phyloP scores from a whole-genome alignment of 768 basidiomycete species.

The Heimioporus sp. region DNA sequence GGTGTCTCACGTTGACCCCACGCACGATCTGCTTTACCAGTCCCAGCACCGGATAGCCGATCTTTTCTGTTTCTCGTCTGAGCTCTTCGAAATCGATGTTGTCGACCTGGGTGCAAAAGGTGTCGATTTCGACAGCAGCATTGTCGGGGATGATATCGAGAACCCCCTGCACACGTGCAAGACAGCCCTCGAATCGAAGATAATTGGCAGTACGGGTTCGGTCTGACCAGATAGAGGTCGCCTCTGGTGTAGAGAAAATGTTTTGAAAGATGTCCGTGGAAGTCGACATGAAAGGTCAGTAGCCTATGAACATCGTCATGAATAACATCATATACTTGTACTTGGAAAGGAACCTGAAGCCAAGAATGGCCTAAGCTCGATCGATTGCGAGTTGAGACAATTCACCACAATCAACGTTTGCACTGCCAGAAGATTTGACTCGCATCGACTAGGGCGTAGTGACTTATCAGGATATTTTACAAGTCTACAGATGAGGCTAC shows the following conservation, averaged over 20 bases:
- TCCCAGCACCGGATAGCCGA: slow-evolving; percentile 46
- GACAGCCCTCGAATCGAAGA: slow-evolving; percentile 30
- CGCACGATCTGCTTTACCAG: slow-evolving; percentile 44
- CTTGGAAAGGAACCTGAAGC: too few relatives aligned
- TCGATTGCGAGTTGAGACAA: too few relatives aligned
- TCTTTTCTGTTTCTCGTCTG: slow-evolving; percentile 38
- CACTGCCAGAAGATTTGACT: too few relatives aligned
- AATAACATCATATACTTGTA: too few relatives aligned
- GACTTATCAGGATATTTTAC: too few relatives aligned
- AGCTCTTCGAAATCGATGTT: slow-evolving; percentile 40
- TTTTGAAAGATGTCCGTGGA: slow-evolving; percentile 32
- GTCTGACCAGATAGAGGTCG: slow-evolving; percentile 43
- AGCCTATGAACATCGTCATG: too few relatives aligned
- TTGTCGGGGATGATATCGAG: slow-evolving; percentile 39
- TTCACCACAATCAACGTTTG: too few relatives aligned
- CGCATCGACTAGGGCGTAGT: too few relatives aligned
- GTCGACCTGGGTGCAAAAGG: slow-evolving; percentile 33
- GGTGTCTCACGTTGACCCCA: slow-evolving; percentile 31
- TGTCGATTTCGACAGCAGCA: slow-evolving; percentile 35
- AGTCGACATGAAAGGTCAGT: background rate
- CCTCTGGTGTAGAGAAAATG: slow-evolving; percentile 39
- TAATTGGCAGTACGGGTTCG: slow-evolving; percentile 21
- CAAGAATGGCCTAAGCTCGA: too few relatives aligned
- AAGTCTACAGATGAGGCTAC: too few relatives aligned
- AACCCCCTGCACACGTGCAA: slow-evolving; percentile 38